Evolutionary conservation across 495 filamentous ascomycete genomes (phyloP).

Genomic region (Cercophora samala): DNA sequence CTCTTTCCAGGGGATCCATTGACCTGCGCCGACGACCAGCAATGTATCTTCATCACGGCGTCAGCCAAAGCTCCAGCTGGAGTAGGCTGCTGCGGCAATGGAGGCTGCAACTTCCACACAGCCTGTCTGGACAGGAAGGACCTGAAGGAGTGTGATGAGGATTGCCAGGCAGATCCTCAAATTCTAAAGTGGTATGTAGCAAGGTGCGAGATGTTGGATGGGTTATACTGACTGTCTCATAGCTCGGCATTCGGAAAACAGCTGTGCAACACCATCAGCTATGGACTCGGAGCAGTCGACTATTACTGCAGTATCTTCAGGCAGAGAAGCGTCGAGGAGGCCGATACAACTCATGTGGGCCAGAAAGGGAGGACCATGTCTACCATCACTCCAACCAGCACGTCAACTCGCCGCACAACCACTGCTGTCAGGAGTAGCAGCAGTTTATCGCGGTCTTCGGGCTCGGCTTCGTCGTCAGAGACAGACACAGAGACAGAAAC

Average conservation of each 20-base stretch:
- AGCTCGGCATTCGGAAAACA: conserved; percentile 7
- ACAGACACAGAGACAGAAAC: background rate
- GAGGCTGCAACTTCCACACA: conserved; percentile 30
- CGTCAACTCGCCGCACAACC: background rate
- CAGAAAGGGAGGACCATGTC: conserved; percentile 34
- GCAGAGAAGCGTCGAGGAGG: conserved; percentile 28
- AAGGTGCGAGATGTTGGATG: background rate
- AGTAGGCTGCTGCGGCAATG: conserved; percentile 38
- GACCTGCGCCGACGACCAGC: conserved; percentile 28
- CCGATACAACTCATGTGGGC: conserved; percentile 38
- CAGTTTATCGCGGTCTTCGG: conserved; percentile 8
- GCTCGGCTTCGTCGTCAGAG: background rate
- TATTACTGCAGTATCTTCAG: conserved; percentile 37
- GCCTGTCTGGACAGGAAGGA: conserved; percentile 32
- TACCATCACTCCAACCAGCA: conserved; percentile 19
- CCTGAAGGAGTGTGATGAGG: conserved; percentile 34
- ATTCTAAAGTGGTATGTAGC: conserved; percentile 41
- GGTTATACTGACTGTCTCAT: background rate
- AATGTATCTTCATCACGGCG: conserved; percentile 37
- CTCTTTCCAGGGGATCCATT: conserved; percentile 31
- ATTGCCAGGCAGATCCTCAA: conserved; percentile 34
- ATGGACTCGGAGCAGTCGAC: conserved; percentile 36
- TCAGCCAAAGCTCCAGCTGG: conserved; percentile 24
- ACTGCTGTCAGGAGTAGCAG: conserved; percentile 6
- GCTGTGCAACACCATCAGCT: conserved; percentile 40